Percentiles rank a stretch among this genome's conserved stretches.
These are phyloP conservation scores for Balakata baccata DNA, from an alignment of 345 rosid species.

Conservation along the genomic window DNA sequence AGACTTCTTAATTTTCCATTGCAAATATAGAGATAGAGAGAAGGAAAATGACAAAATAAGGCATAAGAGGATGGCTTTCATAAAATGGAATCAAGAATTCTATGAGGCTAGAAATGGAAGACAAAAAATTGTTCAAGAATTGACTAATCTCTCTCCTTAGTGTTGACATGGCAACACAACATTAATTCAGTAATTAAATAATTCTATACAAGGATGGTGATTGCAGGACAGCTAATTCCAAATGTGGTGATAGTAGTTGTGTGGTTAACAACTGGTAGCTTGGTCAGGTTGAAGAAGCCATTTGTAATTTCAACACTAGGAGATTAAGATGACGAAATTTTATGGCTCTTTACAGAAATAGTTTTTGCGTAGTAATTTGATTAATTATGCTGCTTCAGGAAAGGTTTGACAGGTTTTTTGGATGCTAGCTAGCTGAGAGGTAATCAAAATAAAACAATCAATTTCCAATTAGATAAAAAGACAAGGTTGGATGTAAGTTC, in stretches of 20 bases:
- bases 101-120: not conserved
- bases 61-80: constrained; percentile 10
- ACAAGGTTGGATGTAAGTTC: too few relatives aligned
- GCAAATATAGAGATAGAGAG: not conserved
- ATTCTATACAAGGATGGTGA: not conserved
- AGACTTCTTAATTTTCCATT: not conserved
- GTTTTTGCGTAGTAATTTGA: not conserved
- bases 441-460: too few relatives aligned
- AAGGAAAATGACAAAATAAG: constrained; percentile 22
- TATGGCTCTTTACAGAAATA: too few relatives aligned
- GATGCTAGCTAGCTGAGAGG: too few relatives aligned
- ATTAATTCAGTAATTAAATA: too few relatives aligned
- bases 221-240: constrained; percentile 11
- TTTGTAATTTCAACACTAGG: not conserved
- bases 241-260: not conserved
- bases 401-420: too few relatives aligned
- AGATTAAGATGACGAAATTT: too few relatives aligned
- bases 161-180: not conserved
- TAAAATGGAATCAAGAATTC: constrained; percentile 11
- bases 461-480: too few relatives aligned
- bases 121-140: not conserved
- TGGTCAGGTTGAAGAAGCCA: not conserved
- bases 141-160: not conserved
- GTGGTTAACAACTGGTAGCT: constrained; percentile 1
- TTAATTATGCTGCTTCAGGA: too few relatives aligned